Conservation (phyloP, 202 grass and related monocot genomes). For the Dendrocalamus latiflorus region DNA sequence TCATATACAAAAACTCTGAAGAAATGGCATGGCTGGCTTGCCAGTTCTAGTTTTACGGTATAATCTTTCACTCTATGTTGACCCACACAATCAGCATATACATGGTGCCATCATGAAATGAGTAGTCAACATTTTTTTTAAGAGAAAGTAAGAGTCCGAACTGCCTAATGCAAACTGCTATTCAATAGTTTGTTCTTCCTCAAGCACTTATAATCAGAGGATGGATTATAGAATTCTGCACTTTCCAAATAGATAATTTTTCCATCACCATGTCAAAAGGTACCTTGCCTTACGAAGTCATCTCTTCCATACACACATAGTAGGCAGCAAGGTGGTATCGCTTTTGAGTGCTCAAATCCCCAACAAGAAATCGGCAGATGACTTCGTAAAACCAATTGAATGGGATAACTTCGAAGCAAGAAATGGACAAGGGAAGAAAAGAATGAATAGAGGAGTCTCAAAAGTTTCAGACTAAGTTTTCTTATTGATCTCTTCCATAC, state of each 20-base stretch:
- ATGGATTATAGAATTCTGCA: background rate
- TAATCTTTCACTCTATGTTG: background rate
- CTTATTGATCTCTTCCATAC: too few relatives aligned
- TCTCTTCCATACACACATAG: too few relatives aligned
- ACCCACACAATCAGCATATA: background rate
- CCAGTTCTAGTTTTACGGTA: conserved; percentile 95
- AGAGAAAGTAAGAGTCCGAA: background rate
- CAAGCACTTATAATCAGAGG: background rate
- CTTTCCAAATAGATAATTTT: background rate
- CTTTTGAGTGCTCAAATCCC: too few relatives aligned
- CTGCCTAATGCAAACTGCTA: background rate
- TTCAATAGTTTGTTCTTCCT: background rate
- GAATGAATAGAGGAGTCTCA: too few relatives aligned
- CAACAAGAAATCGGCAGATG: too few relatives aligned
- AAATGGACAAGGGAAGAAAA: too few relatives aligned
- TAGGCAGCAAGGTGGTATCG: too few relatives aligned
- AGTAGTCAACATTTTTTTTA: background rate
- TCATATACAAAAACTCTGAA: conserved; percentile 94
- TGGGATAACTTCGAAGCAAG: too few relatives aligned
- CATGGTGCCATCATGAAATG: background rate
- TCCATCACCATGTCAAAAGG: background rate
- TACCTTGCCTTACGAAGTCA: too few relatives aligned
- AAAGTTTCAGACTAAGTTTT: too few relatives aligned
- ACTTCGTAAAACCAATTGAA: too few relatives aligned
- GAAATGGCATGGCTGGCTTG: conserved; percentile 98